A percentile compares a stretch with the other conserved stretches of the same genome.
Conservation (phyloP, 768 basidiomycete genomes). For the Russula foetens region DNA sequence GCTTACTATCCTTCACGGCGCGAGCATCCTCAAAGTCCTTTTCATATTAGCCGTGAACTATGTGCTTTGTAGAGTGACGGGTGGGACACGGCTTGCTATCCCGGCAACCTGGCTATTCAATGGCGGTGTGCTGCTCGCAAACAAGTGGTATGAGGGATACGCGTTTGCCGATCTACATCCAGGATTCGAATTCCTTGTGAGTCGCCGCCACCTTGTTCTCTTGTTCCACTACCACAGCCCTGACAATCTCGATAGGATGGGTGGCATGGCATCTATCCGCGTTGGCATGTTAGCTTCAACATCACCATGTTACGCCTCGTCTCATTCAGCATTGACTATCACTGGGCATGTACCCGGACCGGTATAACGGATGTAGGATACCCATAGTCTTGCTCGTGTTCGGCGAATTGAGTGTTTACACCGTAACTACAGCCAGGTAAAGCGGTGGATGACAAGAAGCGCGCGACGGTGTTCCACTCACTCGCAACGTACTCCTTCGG, state of each 20-base stretch:
- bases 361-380: slow-evolving; percentile 35
- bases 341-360: slow-evolving; percentile 59
- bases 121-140: slow-evolving; percentile 59
- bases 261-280: slow-evolving; percentile 69
- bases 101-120: slow-evolving; percentile 75
- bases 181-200: slow-evolving; percentile 51
- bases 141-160: slow-evolving; percentile 72
- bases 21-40: slow-evolving; percentile 70
- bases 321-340: slow-evolving; percentile 89
- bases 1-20: slow-evolving; percentile 72
- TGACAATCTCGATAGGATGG: slow-evolving; percentile 39
- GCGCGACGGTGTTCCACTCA: slow-evolving; percentile 48
- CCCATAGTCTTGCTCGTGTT: background rate
- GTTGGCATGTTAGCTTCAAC: slow-evolving; percentile 94
- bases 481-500: slow-evolving; percentile 51
- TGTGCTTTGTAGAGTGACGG: slow-evolving; percentile 40
- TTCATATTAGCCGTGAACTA: slow-evolving; percentile 67
- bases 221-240: background rate
- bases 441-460: slow-evolving; percentile 47
- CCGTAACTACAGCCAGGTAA: slow-evolving; percentile 20
- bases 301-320: slow-evolving; percentile 92
- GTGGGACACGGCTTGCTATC: slow-evolving; percentile 39
- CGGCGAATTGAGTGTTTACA: background rate
- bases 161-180: slow-evolving; percentile 49
- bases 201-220: slow-evolving; percentile 21